Percentiles rank a stretch among this genome's conserved stretches.
Evolutionary conservation across 108 stramenopile species (phyloP).

Genomic region (Nannochloropsis gaditana): DNA sequence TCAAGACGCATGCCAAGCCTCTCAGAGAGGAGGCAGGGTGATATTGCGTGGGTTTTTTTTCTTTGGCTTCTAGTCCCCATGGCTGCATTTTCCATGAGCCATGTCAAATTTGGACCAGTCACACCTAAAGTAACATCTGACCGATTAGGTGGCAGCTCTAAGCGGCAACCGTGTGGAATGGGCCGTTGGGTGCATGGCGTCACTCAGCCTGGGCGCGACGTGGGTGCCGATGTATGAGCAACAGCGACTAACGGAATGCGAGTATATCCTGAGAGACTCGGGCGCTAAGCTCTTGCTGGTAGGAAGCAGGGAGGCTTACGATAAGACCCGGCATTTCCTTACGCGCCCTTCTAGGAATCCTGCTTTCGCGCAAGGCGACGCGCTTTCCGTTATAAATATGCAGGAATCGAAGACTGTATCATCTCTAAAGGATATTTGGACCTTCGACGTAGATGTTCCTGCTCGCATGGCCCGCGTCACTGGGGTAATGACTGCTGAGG

Average conservation of each 20-base stretch:
- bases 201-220: slow-evolving; percentile 77
- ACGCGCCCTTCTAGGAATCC: not conserved
- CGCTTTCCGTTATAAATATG: not conserved
- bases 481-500: not conserved
- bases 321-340: not conserved
- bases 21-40: no score
- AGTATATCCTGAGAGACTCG: slow-evolving; percentile 85
- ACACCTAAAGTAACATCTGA: not conserved
- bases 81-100: no score
- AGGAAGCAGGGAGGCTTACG: not conserved
- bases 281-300: slow-evolving; percentile 56
- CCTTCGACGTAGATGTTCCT: not conserved
- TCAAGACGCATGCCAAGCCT: no score
- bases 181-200: slow-evolving; percentile 74
- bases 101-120: no score
- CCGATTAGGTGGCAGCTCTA: slow-evolving; percentile 74
- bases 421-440: slow-evolving; percentile 7
- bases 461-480: not conserved
- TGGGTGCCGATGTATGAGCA: slow-evolving; percentile 96
- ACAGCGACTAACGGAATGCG: slow-evolving; percentile 85
- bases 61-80: no score
- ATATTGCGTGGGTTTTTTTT: no score
- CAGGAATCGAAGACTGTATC: not conserved
- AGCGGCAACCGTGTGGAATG: slow-evolving; percentile 86
- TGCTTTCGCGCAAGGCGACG: not conserved